These are phyloP conservation scores for Medicago ruthenica DNA, from an alignment of 306 rosid species.

Conservation along the genomic window DNA sequence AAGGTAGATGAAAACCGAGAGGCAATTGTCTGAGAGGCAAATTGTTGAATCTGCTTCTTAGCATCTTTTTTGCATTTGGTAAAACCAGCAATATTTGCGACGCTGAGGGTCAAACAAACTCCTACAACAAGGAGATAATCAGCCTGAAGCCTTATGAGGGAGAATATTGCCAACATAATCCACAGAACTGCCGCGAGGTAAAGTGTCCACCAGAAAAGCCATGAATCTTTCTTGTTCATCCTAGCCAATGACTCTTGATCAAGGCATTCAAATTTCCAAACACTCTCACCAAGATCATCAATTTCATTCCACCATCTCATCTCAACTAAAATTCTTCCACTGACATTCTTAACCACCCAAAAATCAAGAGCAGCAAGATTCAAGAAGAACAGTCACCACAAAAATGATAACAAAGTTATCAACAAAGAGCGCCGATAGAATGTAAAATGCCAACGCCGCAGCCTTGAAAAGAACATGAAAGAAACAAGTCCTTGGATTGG, in stretches of 20 bases:
- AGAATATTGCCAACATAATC: constrained; percentile 86
- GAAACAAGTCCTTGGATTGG: constrained; percentile 92
- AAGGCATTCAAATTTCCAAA: constrained; percentile 97
- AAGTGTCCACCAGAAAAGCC: constrained; percentile 99
- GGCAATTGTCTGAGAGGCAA: constrained; percentile 84
- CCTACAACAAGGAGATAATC: constrained; percentile 95
- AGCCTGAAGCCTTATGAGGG: constrained; percentile 95
- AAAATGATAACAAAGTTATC: constrained; percentile 94
- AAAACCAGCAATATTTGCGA: constrained; percentile 94
- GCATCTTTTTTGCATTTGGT: constrained; percentile 98
- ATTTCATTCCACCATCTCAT: constrained; percentile 99
- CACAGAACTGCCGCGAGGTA: constrained; percentile 81
- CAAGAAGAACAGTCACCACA: constrained; percentile 97
- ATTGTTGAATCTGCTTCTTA: constrained; percentile 93
- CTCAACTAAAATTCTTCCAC: constrained; percentile 96
- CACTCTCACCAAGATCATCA: constrained; percentile 95
- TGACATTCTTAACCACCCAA: constrained; percentile 99
- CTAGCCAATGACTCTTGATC: constrained; percentile 96
- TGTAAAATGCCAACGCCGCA: constrained; percentile 91
- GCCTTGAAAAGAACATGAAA: constrained; percentile 99
- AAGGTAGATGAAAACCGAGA: constrained; percentile 77
- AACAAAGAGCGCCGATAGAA: constrained; percentile 84
- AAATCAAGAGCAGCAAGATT: constrained; percentile 96
- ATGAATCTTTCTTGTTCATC: constrained; percentile 97
- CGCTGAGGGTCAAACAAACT: constrained; percentile 93